A percentile compares a stretch with the other conserved stretches of the same genome.
phyloP scores from a whole-genome alignment of 2,329 filamentous ascomycete genomes.

The Gnomoniopsis sp. region DNA sequence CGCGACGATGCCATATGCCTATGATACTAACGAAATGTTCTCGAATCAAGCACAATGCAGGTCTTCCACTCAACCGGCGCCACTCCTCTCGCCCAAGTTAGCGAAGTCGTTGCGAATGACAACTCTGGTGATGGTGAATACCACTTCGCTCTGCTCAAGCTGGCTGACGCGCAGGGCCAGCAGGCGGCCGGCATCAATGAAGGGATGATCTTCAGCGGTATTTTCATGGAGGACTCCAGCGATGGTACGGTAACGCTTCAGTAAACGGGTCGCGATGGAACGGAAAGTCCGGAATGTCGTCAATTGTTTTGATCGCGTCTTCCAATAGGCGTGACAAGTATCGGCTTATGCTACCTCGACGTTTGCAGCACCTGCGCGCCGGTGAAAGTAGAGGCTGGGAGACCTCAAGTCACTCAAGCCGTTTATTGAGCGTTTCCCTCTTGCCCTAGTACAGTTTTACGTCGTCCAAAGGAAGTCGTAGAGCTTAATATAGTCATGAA shows the following conservation, averaged over 20 bases:
- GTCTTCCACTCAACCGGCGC: constrained; percentile 40
- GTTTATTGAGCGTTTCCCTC: too few relatives aligned
- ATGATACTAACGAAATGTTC: not conserved
- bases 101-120: constrained; percentile 32
- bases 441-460: too few relatives aligned
- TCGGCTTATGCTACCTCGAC: too few relatives aligned
- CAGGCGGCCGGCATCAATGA: constrained; percentile 30
- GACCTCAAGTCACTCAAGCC: too few relatives aligned
- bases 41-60: constrained; percentile 3
- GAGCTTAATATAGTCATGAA: too few relatives aligned
- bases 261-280: not conserved
- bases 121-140: constrained; percentile 41
- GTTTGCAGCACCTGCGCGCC: too few relatives aligned
- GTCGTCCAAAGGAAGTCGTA: too few relatives aligned
- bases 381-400: too few relatives aligned
- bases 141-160: constrained; percentile 45
- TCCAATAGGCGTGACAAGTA: too few relatives aligned
- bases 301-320: too few relatives aligned
- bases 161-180: constrained; percentile 27
- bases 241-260: constrained; percentile 18
- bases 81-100: constrained; percentile 33
- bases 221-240: constrained; percentile 30
- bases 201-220: constrained; percentile 30
- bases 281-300: too few relatives aligned
- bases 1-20: not conserved